Evolutionary conservation across 73 alveolate genomes (phyloP).

Genomic region (Tetrahymena thermophila): DNA sequence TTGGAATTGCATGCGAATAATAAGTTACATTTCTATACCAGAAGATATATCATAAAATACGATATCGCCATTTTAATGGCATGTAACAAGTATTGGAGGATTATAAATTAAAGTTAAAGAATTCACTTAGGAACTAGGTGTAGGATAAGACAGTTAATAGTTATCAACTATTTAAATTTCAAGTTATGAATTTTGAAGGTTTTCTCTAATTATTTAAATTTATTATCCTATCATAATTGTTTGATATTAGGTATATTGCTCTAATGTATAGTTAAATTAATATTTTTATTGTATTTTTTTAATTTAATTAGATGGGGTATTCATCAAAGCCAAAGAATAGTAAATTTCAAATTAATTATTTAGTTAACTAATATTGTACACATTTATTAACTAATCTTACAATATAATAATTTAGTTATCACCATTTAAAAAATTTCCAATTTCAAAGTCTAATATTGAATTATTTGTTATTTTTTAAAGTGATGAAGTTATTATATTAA

Average conservation of each 20-base stretch:
- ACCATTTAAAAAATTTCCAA: not conserved
- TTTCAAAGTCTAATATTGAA: not conserved
- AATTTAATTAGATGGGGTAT: not conserved
- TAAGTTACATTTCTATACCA: not conserved
- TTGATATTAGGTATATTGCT: not conserved
- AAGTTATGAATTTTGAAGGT: not conserved
- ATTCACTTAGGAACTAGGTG: not conserved
- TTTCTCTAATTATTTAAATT: not conserved
- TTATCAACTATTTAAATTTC: not conserved
- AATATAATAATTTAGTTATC: not conserved
- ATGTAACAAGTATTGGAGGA: not conserved
- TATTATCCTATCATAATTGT: not conserved
- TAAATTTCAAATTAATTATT: too few relatives aligned
- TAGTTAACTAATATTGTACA: not conserved
- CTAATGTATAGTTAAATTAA: not conserved
- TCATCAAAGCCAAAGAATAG: too few relatives aligned
- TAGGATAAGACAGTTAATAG: not conserved
- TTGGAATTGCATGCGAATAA: not conserved
- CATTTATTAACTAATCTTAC: not conserved
- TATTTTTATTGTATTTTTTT: too few relatives aligned
- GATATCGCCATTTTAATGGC: not conserved
- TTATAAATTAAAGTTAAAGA: not conserved
- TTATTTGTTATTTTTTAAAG: not conserved
- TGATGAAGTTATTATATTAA: not conserved
- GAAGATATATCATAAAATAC: not conserved